These are phyloP conservation scores for Mortierella claussenii DNA, from an alignment of 192 early-diverging fungal genomes.

Conservation along the genomic window DNA sequence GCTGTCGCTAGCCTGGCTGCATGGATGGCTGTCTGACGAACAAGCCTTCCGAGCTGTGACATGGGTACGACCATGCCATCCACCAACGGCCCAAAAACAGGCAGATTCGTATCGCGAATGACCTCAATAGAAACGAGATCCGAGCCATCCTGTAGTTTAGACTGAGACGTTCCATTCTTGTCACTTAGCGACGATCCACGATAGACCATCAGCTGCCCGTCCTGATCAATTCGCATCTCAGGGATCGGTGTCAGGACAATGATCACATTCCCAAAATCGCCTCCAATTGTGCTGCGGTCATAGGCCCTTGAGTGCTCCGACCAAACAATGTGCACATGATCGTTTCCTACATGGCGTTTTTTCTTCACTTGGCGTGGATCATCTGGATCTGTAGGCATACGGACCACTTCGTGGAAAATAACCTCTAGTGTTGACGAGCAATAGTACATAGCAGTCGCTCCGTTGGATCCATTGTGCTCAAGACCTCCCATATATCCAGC, in stretches of 20 bases:
- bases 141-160: neutral
- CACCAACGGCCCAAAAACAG: constrained; percentile 88
- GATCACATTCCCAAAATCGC: constrained; percentile 97
- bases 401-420: constrained; percentile 90
- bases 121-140: constrained; percentile 64
- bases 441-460: constrained; percentile 81
- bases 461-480: constrained; percentile 83
- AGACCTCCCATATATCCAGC: constrained; percentile 89
- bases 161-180: too few relatives aligned
- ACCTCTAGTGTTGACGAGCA: constrained; percentile 87
- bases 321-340: constrained; percentile 98
- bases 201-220: constrained; percentile 7
- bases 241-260: constrained; percentile 88
- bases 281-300: constrained; percentile 88
- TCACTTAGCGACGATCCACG: neutral
- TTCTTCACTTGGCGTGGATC: constrained; percentile 93
- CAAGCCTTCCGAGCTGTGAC: constrained; percentile 76
- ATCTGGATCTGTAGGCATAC: constrained; percentile 83
- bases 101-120: constrained; percentile 64
- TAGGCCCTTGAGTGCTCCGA: constrained; percentile 94
- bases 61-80: constrained; percentile 83
- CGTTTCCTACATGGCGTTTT: constrained; percentile 99
- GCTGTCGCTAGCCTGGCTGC: constrained; percentile 58
- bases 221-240: constrained; percentile 55
- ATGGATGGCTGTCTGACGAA: constrained; percentile 84